phyloP scores from a whole-genome alignment of 208 protist genomes.

The Vickermania spadyakhi region DNA sequence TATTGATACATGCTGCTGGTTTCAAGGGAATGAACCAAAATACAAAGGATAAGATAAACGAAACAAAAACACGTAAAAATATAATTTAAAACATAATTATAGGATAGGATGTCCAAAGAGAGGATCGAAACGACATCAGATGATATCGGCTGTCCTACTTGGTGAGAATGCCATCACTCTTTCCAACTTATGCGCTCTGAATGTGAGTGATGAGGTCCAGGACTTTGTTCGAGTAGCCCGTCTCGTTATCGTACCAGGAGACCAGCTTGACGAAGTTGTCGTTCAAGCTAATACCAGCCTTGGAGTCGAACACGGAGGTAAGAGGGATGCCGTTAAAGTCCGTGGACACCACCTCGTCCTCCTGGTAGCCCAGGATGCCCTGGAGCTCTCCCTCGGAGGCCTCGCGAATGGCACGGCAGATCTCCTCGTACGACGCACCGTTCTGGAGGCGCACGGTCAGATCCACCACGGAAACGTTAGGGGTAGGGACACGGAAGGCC shows the following conservation, averaged over 20 bases:
- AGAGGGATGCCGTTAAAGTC: conserved; percentile 96
- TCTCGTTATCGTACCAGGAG: conserved; percentile 99
- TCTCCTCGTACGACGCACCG: conserved; percentile 25
- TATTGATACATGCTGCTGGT: too few species aligned
- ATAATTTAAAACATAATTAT: too few species aligned
- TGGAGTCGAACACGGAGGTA: conserved; percentile 95
- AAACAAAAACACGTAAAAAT: too few species aligned
- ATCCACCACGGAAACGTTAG: conserved; percentile 41
- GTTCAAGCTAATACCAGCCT: conserved; percentile 92
- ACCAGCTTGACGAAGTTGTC: conserved; percentile 98
- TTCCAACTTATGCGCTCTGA: neutral
- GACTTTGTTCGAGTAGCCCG: conserved; percentile 95
- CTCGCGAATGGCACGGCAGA: conserved; percentile 23
- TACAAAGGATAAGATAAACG: too few species aligned
- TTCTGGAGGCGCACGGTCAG: conserved; percentile 26
- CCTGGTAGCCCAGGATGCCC: conserved; percentile 94
- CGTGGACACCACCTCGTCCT: conserved; percentile 95
- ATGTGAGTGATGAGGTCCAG: conserved; percentile 87
- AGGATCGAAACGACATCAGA: too few species aligned
- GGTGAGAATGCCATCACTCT: too few species aligned
- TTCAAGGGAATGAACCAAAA: too few species aligned
- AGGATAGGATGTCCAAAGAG: too few species aligned
- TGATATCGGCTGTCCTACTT: too few species aligned
- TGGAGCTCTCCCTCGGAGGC: conserved; percentile 75
- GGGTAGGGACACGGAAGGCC: conserved; percentile 95